phyloP scores from a whole-genome alignment of 306 rosid genomes.

The Medicago arabica region DNA sequence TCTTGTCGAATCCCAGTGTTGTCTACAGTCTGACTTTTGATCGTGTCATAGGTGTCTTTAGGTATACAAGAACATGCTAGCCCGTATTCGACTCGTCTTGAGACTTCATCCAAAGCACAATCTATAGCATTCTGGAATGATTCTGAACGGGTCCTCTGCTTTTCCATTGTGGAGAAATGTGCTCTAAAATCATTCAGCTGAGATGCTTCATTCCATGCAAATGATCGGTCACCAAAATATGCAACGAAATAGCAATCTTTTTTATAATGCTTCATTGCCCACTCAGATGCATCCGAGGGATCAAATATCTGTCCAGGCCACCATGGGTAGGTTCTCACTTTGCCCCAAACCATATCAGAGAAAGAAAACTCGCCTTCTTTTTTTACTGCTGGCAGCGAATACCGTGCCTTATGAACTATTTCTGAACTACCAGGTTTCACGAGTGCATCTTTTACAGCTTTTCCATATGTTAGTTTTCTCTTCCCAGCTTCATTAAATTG shows the following conservation, averaged over 20 bases:
- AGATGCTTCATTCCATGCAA: conserved; percentile 96
- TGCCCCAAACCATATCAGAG: conserved; percentile 96
- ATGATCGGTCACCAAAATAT: conserved; percentile 93
- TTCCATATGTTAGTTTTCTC: conserved; percentile 44
- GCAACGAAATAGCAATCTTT: conserved; percentile 89
- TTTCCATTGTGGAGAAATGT: conserved; percentile 68
- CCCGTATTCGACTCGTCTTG: conserved; percentile 79
- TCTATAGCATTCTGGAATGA: conserved; percentile 79
- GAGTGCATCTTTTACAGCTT: conserved; percentile 33
- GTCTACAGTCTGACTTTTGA: conserved; percentile 70
- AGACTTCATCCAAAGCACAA: conserved; percentile 82
- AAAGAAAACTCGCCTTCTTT: conserved; percentile 55
- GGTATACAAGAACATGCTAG: conserved; percentile 82
- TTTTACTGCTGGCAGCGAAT: conserved; percentile 62
- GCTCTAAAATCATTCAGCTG: conserved; percentile 74
- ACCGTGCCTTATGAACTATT: conserved; percentile 49
- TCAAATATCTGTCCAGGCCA: conserved; percentile 99
- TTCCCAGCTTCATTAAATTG: conserved; percentile 50
- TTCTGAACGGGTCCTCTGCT: conserved; percentile 79
- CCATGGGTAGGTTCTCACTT: conserved; percentile 99
- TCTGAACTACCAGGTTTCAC: conserved; percentile 47
- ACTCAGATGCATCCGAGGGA: conserved; percentile 78
- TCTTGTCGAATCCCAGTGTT: conserved; percentile 80
- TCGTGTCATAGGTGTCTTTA: conserved; percentile 55
- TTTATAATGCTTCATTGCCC: conserved; percentile 83